Base-by-base conservation (phyloP, 1,284 basidiomycete species). In the Phellinidium pouzarii region DNA sequence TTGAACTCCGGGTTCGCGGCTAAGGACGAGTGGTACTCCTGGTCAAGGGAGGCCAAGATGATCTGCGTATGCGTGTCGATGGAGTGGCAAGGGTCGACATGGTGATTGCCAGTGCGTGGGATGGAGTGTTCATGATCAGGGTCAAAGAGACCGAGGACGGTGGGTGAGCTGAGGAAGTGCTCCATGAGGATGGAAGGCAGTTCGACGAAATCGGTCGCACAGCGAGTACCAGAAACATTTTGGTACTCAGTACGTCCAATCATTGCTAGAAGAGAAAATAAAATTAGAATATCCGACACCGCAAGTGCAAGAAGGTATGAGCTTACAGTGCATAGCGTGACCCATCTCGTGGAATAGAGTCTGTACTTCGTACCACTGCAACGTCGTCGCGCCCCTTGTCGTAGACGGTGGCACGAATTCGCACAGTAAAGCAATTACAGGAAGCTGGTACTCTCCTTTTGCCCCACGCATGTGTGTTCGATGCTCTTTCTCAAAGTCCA, bases 271-370 rank as follows among this genome's bases (percentile, higher is more conserved):
- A 3, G 22, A 37, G 27, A 56, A 4, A 14, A 5, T 17, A 9
- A 4, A n/a, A 40, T 42, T 44, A 49, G 23, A 48, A 50, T 57
- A 7, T 38, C 50, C 38, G 44, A 58, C 42, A 54, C 51, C 52
- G n/a, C 52, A 44, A n/a, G 41, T 43, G 11, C n/a, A 36, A 6
- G 43, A 19, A 11, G 48, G 47, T 12, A 49, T 14, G 31, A 48
- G 76, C 92, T 77, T 63, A 94, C 94, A 99, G 66, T 99, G 95
- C 79, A 99, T 93, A 1, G 96, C 95, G 68, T 99, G 95, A 0
- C 95, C 95, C 94, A 99, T 98, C 70, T 99, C 95, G 64, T 99
- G 95, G 70, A 96, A 97, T 19, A 99, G 72, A 1, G 95, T 99
- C 66, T 91, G 78, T 7, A 98, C 90, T 62, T 99, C 94, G 62